Evolutionary conservation across 1,284 basidiomycete genomes (phyloP).

Genomic region (Meira miltonrushii): DNA sequence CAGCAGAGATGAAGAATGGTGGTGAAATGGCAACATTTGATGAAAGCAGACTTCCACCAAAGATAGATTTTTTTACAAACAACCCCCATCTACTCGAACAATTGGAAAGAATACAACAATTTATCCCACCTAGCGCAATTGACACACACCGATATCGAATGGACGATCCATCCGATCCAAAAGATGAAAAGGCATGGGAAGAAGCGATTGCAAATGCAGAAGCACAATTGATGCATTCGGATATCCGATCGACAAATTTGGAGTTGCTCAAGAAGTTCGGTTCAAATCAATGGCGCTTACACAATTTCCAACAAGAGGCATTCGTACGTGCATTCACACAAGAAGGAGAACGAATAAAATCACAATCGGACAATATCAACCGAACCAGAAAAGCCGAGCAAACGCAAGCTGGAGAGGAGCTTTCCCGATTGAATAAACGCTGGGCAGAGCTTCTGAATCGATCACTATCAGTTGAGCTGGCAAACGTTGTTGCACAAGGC

Average conservation of each 20-base stretch:
- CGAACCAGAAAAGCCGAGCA: conserved; percentile 52
- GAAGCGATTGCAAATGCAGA: conserved; percentile 71
- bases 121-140: conserved; percentile 65
- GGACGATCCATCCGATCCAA: conserved; percentile 64
- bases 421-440: conserved; percentile 71
- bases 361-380: conserved; percentile 33
- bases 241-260: conserved; percentile 72
- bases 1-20: conserved; percentile 60
- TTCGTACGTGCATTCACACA: conserved; percentile 16
- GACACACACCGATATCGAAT: conserved; percentile 73
- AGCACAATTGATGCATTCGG: conserved; percentile 84
- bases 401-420: conserved; percentile 69
- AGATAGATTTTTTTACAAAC: conserved; percentile 57
- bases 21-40: conserved; percentile 53
- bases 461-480: conserved; percentile 83
- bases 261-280: conserved; percentile 80
- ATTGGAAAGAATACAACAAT: conserved; percentile 37
- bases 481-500: conserved; percentile 73
- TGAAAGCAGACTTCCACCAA: conserved; percentile 68
- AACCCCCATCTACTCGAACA: conserved; percentile 28
- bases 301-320: conserved; percentile 40
- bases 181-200: conserved; percentile 71
- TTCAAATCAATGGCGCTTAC: conserved; percentile 30
- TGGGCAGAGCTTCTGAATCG: conserved; percentile 85
- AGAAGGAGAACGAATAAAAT: conserved; percentile 12